Percentiles rank a stretch among this genome's conserved stretches.
phyloP scores from a whole-genome alignment of 148 eudicot genomes.

The Bassia scoparia region DNA sequence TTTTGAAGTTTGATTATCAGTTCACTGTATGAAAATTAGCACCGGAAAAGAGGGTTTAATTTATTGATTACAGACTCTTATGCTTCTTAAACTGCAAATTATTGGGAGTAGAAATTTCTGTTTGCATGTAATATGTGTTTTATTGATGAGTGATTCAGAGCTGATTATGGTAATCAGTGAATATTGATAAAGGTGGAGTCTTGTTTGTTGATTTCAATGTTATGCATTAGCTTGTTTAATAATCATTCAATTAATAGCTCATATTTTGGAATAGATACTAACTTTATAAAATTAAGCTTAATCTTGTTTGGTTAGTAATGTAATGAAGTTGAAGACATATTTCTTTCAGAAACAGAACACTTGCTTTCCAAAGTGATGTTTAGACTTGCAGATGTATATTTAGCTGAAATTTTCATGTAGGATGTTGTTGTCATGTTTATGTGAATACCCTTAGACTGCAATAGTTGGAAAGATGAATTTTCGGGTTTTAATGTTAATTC shows the following conservation, averaged over 20 bases:
- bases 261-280: neutral
- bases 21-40: neutral
- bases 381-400: no score
- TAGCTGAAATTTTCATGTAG: no score
- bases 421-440: neutral
- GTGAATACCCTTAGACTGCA: neutral
- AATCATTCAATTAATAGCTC: neutral
- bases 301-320: no score
- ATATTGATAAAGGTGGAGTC: neutral
- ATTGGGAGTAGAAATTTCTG: neutral
- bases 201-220: neutral
- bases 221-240: neutral
- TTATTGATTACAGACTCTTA: neutral
- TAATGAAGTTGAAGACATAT: no score
- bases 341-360: neutral
- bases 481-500: neutral
- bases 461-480: neutral
- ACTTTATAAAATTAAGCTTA: neutral
- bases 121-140: neutral
- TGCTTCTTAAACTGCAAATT: neutral
- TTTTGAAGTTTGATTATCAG: neutral
- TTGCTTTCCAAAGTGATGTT: neutral
- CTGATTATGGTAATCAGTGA: neutral
- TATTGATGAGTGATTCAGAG: slow-evolving; percentile 4
- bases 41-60: neutral